Evolutionary conservation across 148 eudicot genomes (phyloP).

Genomic region (Dianthus caryophyllus): DNA sequence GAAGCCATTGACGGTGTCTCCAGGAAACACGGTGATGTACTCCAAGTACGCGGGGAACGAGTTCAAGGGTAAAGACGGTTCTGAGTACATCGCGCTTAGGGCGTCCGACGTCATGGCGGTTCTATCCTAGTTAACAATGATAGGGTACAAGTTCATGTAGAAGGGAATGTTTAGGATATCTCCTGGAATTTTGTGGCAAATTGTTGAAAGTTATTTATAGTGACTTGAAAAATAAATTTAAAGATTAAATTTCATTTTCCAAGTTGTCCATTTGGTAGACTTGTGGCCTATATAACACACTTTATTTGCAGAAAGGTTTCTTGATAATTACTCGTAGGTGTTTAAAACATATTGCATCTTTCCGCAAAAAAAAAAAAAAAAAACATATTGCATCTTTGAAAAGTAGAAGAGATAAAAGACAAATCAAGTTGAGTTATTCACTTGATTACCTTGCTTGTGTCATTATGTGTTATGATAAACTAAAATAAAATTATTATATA

Average conservation of each 20-base stretch:
- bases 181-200: conserved; percentile 21
- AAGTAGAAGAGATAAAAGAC: too few relatives aligned
- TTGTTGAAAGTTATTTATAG: not conserved
- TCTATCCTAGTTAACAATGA: conserved; percentile 17
- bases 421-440: too few relatives aligned
- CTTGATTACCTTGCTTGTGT: too few relatives aligned
- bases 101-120: conserved; percentile 84
- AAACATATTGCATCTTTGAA: too few relatives aligned
- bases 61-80: conserved; percentile 78
- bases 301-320: too few relatives aligned
- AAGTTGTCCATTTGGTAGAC: too few relatives aligned
- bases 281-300: too few relatives aligned
- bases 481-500: too few relatives aligned
- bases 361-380: too few relatives aligned
- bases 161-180: conserved; percentile 7
- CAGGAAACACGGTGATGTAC: conserved; percentile 77
- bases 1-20: conserved; percentile 44
- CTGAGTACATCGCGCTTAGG: conserved; percentile 63
- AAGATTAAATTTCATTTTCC: not conserved
- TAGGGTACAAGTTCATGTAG: not conserved
- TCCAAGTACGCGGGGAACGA: conserved; percentile 88
- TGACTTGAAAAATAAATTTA: not conserved
- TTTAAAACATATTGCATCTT: too few relatives aligned
- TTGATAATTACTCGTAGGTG: too few relatives aligned
- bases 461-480: too few relatives aligned